Evolutionary conservation across 2,329 filamentous ascomycete genomes (phyloP).

Genomic region (Rasamsonia emersonii): DNA sequence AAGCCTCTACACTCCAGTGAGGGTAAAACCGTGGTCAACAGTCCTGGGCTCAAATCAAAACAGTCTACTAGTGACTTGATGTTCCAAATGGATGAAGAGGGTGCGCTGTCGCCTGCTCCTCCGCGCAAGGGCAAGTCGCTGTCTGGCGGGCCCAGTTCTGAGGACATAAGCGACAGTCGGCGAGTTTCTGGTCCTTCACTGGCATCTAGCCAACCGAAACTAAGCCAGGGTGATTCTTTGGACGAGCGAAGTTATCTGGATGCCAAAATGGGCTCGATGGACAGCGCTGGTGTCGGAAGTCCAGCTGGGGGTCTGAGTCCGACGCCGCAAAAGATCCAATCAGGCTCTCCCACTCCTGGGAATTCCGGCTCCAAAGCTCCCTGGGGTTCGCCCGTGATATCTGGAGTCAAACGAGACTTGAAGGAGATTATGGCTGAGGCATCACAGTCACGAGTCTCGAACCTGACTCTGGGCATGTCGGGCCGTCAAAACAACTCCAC

Average conservation of each 20-base stretch:
- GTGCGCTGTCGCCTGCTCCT: constrained; percentile 16
- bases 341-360: constrained; percentile 16
- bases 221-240: constrained; percentile 18
- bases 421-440: constrained; percentile 66
- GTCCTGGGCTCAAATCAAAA: constrained; percentile 60
- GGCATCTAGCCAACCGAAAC: constrained; percentile 18
- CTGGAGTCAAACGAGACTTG: constrained; percentile 60
- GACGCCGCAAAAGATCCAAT: constrained; percentile 14
- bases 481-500: constrained; percentile 33
- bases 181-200: constrained; percentile 16
- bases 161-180: constrained; percentile 11
- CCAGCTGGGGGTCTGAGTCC: constrained; percentile 16
- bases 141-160: constrained; percentile 14
- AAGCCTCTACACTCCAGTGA: constrained; percentile 36
- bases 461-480: constrained; percentile 44
- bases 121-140: constrained; percentile 22
- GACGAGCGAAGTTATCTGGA: constrained; percentile 19
- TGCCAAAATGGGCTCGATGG: constrained; percentile 20
- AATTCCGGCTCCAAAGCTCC: constrained; percentile 31
- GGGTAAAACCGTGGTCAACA: constrained; percentile 44
- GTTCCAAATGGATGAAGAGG: constrained; percentile 87
- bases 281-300: constrained; percentile 14
- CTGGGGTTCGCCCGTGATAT: constrained; percentile 47
- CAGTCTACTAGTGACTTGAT: constrained; percentile 68
- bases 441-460: constrained; percentile 42